Percentiles rank a stretch among this genome's conserved stretches.
Conservation (phyloP, 1,139 yeast species). For the Candida sanyaensis region DNA sequence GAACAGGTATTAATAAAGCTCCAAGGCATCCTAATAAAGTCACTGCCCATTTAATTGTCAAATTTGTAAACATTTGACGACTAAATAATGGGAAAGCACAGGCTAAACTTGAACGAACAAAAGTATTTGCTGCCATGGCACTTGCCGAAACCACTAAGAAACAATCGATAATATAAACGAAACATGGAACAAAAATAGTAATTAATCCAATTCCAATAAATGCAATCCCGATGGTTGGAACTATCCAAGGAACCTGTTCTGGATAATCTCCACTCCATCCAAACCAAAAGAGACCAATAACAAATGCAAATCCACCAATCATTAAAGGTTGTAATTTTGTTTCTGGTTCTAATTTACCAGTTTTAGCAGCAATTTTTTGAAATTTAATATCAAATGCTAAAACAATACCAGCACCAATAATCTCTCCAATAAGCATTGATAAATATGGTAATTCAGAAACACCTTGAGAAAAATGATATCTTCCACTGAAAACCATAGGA, state of each 20-base stretch:
- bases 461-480: constrained; percentile 56
- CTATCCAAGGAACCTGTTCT: constrained; percentile 74
- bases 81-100: constrained; percentile 55
- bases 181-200: constrained; percentile 73
- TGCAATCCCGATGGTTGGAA: constrained; percentile 74
- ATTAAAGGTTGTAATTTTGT: constrained; percentile 77
- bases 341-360: constrained; percentile 73
- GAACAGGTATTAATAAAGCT: constrained; percentile 65
- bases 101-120: constrained; percentile 65
- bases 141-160: constrained; percentile 83
- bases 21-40: constrained; percentile 74
- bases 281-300: constrained; percentile 81
- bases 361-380: constrained; percentile 26
- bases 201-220: constrained; percentile 76
- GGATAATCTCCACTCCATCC: constrained; percentile 83
- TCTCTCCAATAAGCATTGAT: constrained; percentile 60
- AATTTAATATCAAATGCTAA: constrained; percentile 30
- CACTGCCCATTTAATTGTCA: constrained; percentile 86
- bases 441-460: constrained; percentile 65
- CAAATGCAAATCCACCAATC: constrained; percentile 68
- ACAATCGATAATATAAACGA: constrained; percentile 79
- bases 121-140: constrained; percentile 86
- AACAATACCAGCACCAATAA: constrained; percentile 52
- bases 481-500: constrained; percentile 68
- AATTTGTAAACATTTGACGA: constrained; percentile 66